Evolutionary conservation across 371 early-diverging fungal genomes (phyloP).

Genomic region (Catenaria anguillulae): DNA sequence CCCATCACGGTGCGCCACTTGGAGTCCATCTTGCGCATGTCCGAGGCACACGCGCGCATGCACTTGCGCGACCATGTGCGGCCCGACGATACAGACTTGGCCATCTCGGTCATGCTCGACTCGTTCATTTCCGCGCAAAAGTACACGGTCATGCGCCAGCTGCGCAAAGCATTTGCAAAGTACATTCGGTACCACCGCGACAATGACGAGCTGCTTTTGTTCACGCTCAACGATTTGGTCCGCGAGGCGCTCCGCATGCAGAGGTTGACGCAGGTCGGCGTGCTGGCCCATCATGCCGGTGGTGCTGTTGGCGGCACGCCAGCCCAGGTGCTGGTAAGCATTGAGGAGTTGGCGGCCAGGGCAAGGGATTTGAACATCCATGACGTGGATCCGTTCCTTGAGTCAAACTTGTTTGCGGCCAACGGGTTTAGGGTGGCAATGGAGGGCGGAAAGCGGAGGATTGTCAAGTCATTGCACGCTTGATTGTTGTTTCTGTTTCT

Average conservation of each 20-base stretch:
- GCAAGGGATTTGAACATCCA: slow-evolving; percentile 41
- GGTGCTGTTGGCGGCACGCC: too few relatives aligned
- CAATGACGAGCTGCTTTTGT: slow-evolving; percentile 58
- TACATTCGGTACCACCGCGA: slow-evolving; percentile 65
- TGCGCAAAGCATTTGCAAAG: slow-evolving; percentile 65
- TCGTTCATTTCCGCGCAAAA: slow-evolving; percentile 96
- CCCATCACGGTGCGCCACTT: slow-evolving; percentile 98
- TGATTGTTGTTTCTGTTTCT: too few relatives aligned
- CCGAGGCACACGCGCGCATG: slow-evolving; percentile 97
- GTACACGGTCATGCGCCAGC: slow-evolving; percentile 69
- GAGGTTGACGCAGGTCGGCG: too few relatives aligned
- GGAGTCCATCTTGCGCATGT: slow-evolving; percentile 95
- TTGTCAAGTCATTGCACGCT: not conserved
- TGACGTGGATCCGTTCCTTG: slow-evolving; percentile 44
- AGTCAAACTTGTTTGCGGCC: slow-evolving; percentile 3
- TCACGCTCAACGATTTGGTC: slow-evolving; percentile 54
- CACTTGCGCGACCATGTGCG: slow-evolving; percentile 88
- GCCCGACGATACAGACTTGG: slow-evolving; percentile 88
- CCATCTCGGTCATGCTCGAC: slow-evolving; percentile 84
- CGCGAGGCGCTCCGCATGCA: slow-evolving; percentile 58
- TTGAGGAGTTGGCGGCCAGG: slow-evolving; percentile 42
- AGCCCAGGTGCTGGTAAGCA: too few relatives aligned
- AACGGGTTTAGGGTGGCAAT: slow-evolving; percentile 2
- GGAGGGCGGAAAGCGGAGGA: not conserved
- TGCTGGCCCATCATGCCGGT: too few relatives aligned